These are phyloP conservation scores for Aspergillus sp. DNA, from an alignment of 2,329 filamentous ascomycete species.

Conservation along the genomic window DNA sequence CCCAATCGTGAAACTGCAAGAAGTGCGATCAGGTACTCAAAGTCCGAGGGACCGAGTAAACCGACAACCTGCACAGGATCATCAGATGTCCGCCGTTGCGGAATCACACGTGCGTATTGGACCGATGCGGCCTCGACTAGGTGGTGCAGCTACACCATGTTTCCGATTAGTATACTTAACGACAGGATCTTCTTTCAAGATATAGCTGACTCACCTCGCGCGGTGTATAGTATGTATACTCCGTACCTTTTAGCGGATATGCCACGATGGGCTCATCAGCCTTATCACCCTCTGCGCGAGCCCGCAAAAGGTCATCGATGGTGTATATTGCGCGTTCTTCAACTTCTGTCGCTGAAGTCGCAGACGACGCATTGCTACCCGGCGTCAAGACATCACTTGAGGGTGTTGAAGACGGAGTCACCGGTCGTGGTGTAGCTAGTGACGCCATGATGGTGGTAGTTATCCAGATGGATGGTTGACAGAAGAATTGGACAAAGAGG, in stretches of 20 bases:
- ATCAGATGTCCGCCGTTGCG: constrained; percentile 18
- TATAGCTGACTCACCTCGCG: constrained; percentile 9
- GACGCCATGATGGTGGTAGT: constrained; percentile 5
- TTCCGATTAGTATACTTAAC: neutral
- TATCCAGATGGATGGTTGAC: neutral
- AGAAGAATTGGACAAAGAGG: neutral
- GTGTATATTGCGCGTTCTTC: constrained; percentile 13
- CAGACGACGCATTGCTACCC: constrained; percentile 2
- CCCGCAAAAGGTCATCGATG: constrained; percentile 15
- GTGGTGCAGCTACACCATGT: constrained; percentile 13
- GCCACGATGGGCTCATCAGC: constrained; percentile 18
- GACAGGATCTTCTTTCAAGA: neutral
- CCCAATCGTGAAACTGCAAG: constrained; percentile 23
- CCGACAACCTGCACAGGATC: constrained; percentile 25
- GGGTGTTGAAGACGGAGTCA: neutral
- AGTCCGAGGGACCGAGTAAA: constrained; percentile 24
- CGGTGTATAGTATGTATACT: constrained; percentile 20
- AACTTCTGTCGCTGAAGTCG: constrained; percentile 7
- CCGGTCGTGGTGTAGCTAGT: constrained; percentile 1
- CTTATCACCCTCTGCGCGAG: constrained; percentile 8
- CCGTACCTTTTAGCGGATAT: constrained; percentile 14
- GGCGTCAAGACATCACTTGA: neutral
- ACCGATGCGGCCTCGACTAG: constrained; percentile 21
- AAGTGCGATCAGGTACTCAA: constrained; percentile 25
- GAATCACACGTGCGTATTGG: constrained; percentile 17